Evolutionary conservation across 2,329 filamentous ascomycete species (phyloP).

Genomic region (Colletotrichum sp.): DNA sequence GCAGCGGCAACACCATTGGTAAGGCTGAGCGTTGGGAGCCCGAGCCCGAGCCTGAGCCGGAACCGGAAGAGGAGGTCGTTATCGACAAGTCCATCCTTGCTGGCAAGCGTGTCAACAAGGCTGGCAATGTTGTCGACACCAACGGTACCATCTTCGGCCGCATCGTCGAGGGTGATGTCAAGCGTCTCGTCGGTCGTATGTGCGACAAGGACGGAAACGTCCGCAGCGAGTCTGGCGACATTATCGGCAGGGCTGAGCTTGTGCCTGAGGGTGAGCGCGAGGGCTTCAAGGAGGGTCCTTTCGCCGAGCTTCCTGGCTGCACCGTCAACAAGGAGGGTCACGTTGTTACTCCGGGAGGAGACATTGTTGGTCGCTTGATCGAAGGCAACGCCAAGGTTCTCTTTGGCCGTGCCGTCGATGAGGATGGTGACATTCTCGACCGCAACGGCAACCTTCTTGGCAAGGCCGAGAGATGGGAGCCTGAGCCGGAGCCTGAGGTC

Average conservation of each 20-base stretch:
- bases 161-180: constrained; percentile 70
- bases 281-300: constrained; percentile 69
- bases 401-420: constrained; percentile 76
- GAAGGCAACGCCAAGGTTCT: constrained; percentile 76
- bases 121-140: constrained; percentile 64
- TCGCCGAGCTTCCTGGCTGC: constrained; percentile 69
- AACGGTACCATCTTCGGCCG: constrained; percentile 65
- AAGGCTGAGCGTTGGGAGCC: constrained; percentile 73
- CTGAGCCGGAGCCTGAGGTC: constrained; percentile 48
- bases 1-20: constrained; percentile 70
- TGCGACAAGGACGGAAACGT: constrained; percentile 75
- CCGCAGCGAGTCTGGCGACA: constrained; percentile 74
- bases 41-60: constrained; percentile 49
- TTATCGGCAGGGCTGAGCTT: constrained; percentile 71
- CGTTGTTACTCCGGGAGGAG: constrained; percentile 68
- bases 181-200: constrained; percentile 70
- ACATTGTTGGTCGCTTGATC: constrained; percentile 74
- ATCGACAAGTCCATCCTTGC: constrained; percentile 67
- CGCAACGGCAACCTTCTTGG: constrained; percentile 69
- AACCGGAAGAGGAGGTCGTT: constrained; percentile 53
- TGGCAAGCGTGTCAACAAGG: constrained; percentile 75
- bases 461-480: constrained; percentile 64
- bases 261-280: constrained; percentile 71
- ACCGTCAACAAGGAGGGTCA: constrained; percentile 74
- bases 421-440: constrained; percentile 83